Percentiles rank a stretch among this genome's conserved stretches.
phyloP scores from a whole-genome alignment of 495 filamentous ascomycete species.

The Neurospora tetrasperma region DNA sequence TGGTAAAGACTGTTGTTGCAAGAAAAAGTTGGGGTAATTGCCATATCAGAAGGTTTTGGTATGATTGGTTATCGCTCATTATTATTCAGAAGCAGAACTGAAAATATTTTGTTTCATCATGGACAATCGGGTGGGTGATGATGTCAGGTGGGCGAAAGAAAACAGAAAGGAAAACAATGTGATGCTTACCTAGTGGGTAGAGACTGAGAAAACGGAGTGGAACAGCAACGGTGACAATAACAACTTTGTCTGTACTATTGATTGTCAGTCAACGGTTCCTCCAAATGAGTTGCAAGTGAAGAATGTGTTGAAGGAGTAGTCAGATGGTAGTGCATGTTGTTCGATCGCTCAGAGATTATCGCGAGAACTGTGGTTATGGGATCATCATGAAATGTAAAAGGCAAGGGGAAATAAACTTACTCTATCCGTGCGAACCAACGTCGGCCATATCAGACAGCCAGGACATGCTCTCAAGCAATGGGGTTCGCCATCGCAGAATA shows the following conservation, averaged over 20 bases:
- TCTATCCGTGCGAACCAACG: background rate
- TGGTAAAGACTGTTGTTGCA: background rate
- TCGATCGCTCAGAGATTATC: constrained; percentile 79
- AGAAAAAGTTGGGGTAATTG: constrained; percentile 1
- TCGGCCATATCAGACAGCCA: background rate
- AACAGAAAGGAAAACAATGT: background rate
- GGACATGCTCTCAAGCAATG: background rate
- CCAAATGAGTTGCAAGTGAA: constrained; percentile 9
- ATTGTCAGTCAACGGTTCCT: constrained; percentile 12
- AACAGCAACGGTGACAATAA: background rate
- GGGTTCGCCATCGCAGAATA: background rate
- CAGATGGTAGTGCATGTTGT: constrained; percentile 99
- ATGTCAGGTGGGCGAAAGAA: background rate
- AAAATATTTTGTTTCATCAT: constrained; percentile 71
- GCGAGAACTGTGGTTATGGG: constrained; percentile 41
- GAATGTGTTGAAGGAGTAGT: constrained; percentile 30
- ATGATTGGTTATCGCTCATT: constrained; percentile 68
- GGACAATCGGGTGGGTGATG: constrained; percentile 17
- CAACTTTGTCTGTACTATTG: constrained; percentile 3
- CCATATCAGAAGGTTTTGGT: constrained; percentile 56
- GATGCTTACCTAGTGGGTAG: constrained; percentile 12
- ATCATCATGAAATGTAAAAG: constrained; percentile 44
- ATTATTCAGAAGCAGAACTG: constrained; percentile 94
- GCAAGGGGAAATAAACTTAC: constrained; percentile 9
- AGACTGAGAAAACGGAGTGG: background rate